Percentiles rank a stretch among this genome's conserved stretches.
Conservation (phyloP, 2,329 filamentous ascomycete species). For the Escovopsis sp. region DNA sequence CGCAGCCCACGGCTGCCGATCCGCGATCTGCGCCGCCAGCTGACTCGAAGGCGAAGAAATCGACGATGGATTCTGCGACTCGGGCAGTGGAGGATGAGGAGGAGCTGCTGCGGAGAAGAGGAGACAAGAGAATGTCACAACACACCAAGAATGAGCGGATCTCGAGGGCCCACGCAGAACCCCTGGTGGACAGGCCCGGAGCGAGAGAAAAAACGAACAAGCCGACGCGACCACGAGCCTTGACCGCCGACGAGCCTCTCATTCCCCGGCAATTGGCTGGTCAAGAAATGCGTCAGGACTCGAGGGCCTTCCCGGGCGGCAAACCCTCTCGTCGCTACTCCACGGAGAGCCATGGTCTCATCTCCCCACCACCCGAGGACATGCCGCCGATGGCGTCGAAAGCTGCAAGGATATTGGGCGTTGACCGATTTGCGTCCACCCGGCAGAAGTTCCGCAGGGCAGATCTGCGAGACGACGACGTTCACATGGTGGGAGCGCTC, state of each 20-base stretch:
- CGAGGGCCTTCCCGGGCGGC: conserved; percentile 37
- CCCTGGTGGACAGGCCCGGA: conserved; percentile 55
- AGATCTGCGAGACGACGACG: conserved; percentile 27
- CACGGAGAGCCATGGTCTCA: conserved; percentile 47
- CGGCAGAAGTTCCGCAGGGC: conserved; percentile 31
- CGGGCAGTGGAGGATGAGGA: conserved; percentile 53
- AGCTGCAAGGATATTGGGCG: conserved; percentile 61
- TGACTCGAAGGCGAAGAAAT: conserved; percentile 56
- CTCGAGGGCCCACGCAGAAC: conserved; percentile 39
- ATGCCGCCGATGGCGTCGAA: conserved; percentile 52
- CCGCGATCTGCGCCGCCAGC: conserved; percentile 34
- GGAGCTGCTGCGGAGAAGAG: conserved; percentile 25
- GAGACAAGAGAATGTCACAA: conserved; percentile 38
- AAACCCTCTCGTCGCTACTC: conserved; percentile 54
- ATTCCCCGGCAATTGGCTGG: conserved; percentile 45
- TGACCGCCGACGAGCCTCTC: conserved; percentile 49
- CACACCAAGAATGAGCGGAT: conserved; percentile 51
- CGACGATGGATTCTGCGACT: conserved; percentile 57
- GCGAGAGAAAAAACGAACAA: conserved; percentile 28
- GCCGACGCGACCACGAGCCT: conserved; percentile 37
- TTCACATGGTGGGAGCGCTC: conserved; percentile 29
- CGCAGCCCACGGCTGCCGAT: conserved; percentile 32
- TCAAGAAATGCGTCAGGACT: conserved; percentile 42
- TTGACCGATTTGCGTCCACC: conserved; percentile 26
- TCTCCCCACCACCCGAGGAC: conserved; percentile 60